Base-by-base conservation (phyloP, 257 asterid species). In the Solanum appendiculatum region DNA sequence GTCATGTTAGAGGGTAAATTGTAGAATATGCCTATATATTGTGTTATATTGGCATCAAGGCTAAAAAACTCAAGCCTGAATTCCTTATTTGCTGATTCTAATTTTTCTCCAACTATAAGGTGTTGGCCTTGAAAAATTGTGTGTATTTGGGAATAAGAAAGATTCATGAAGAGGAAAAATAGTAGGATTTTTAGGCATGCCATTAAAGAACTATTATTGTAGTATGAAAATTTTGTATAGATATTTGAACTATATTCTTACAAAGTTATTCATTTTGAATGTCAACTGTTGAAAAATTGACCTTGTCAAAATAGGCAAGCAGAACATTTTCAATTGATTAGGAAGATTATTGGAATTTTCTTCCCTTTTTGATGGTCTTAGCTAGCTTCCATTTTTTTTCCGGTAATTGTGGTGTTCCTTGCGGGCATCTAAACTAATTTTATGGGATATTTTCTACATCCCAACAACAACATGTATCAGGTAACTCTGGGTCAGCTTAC, bases 1-100 rank as follows among this genome's bases (percentile, higher is more conserved):
- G 84, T 46, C 66, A 1, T 46, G 84, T 46, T 46, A 9, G 84
- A 80, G 3, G 73, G 84, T 1, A 29, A 42, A 60, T 34, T 77
- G 86, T 78, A 81, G 85, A 88, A 88, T 85, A 91, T 91, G 83
- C 92, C 90, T 84, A 89, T 83, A 86, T 89, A 90, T 0, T 56
- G 86, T 37, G n/a, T 42, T 9, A 15, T 14, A 64, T 87, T 51
- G 68, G 46, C 78, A 16, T 73, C 83, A 34, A 46, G 87, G 74
- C 89, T 83, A 27, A 89, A 89, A 86, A 87, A 89, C 31, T 78
- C 86, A 85, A 89, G 25, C 9, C 82, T 86, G 86, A 87, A 90
- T 66, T 74, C 69, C 11, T 86, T 89, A 84, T 90, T 90, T 68
- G 54, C 44, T 37, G 91, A 89, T 34, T 12, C 82, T 25, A 86